These are phyloP conservation scores for Phytophthora sansomeana DNA, from an alignment of 352 stramenopile species.

Conservation along the genomic window DNA sequence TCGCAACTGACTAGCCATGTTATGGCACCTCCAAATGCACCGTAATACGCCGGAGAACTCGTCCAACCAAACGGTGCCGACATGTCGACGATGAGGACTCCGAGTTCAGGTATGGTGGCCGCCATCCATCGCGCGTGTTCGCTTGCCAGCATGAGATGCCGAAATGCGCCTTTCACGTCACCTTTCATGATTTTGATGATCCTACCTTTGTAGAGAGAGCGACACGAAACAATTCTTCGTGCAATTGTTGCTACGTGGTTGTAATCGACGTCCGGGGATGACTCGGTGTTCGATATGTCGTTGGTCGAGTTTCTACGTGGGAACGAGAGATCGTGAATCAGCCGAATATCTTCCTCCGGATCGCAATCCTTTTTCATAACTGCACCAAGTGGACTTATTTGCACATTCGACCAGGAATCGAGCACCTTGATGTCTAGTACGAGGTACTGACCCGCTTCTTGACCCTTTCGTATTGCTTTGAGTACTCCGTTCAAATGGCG, in stretches of 20 bases:
- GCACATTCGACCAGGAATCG: not conserved
- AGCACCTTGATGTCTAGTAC: not conserved
- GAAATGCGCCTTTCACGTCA: not conserved
- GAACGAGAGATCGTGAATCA: not conserved
- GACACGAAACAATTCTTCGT: not conserved
- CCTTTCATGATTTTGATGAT: constrained; percentile 5
- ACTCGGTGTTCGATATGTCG: not conserved
- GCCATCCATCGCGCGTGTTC: not conserved
- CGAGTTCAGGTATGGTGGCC: not conserved
- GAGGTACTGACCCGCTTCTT: not conserved
- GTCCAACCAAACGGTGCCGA: constrained; percentile 7
- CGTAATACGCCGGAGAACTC: not conserved
- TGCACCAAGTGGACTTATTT: not conserved
- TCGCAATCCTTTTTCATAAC: not conserved
- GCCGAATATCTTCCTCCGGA: not conserved
- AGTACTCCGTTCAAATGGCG: not conserved
- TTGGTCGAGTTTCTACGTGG: not conserved
- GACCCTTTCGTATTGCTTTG: not conserved
- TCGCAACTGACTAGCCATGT: not conserved
- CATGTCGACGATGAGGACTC: not conserved
- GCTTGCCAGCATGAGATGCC: constrained; percentile 1
- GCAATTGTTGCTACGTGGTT: not conserved
- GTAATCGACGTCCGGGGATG: not conserved
- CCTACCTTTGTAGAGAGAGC: not conserved
- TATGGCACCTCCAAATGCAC: not conserved